Evolutionary conservation across 2,329 filamentous ascomycete species (phyloP).

Genomic region (Chaetomium sp.): DNA sequence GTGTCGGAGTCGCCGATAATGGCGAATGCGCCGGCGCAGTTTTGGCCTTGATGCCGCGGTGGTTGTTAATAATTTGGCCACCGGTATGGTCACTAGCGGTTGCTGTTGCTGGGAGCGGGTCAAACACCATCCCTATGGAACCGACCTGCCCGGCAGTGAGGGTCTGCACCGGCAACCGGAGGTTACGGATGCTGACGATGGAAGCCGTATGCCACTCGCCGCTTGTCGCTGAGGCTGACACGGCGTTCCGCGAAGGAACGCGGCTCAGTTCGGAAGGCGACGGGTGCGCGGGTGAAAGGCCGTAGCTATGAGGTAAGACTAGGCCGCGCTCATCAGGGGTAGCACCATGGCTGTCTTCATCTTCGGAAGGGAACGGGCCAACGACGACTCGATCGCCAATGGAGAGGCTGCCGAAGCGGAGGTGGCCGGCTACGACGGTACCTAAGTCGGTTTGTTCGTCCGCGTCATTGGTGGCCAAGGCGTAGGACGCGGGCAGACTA

Average conservation of each 20-base stretch:
- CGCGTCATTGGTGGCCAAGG: conserved; percentile 37
- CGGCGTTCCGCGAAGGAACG: conserved; percentile 46
- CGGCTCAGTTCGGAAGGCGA: conserved; percentile 48
- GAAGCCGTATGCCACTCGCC: conserved; percentile 74
- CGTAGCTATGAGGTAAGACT: conserved; percentile 36
- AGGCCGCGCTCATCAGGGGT: conserved; percentile 38
- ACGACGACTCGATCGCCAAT: conserved; percentile 73
- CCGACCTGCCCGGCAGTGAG: conserved; percentile 79
- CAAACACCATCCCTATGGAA: conserved; percentile 73
- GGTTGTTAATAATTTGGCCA: background rate
- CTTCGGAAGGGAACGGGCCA: conserved; percentile 65
- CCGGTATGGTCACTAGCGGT: conserved; percentile 23
- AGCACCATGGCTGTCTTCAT: conserved; percentile 37
- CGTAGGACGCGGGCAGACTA: conserved; percentile 59
- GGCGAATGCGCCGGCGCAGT: no score
- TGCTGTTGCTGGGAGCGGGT: conserved; percentile 26
- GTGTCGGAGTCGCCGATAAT: no score
- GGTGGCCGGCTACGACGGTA: conserved; percentile 75
- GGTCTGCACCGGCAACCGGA: conserved; percentile 73
- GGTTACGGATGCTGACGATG: conserved; percentile 79
- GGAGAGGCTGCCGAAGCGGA: conserved; percentile 70
- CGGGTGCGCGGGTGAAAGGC: conserved; percentile 46
- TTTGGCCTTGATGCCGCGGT: no score
- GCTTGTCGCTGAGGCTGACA: conserved; percentile 46
- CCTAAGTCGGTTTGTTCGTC: conserved; percentile 44